These are phyloP conservation scores for Prunella vulgaris DNA, from an alignment of 257 asterid species.

Conservation along the genomic window DNA sequence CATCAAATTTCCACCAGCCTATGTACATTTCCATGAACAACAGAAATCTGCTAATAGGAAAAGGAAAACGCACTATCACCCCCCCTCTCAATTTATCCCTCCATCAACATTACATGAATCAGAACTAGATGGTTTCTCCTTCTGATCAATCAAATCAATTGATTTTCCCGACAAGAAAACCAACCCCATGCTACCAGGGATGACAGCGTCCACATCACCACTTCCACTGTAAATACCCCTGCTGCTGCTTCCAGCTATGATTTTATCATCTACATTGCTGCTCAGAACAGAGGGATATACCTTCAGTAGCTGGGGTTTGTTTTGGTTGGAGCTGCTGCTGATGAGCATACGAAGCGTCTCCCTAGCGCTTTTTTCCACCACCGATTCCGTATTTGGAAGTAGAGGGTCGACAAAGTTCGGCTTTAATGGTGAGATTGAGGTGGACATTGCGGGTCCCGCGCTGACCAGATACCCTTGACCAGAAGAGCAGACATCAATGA, in stretches of 20 bases:
- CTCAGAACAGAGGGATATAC: slow-evolving; percentile 50
- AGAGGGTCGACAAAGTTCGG: slow-evolving; percentile 52
- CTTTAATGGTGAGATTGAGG: slow-evolving; percentile 49
- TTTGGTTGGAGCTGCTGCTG: slow-evolving; percentile 58
- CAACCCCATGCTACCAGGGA: slow-evolving; percentile 29
- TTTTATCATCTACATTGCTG: slow-evolving; percentile 41
- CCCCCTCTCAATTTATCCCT: slow-evolving; percentile 9
- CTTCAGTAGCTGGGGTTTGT: slow-evolving; percentile 46
- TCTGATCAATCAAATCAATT: slow-evolving; percentile 30
- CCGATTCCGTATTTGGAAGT: slow-evolving; percentile 48
- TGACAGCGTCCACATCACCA: slow-evolving; percentile 36
- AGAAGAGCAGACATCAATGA: slow-evolving; percentile 82
- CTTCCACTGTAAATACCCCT: slow-evolving; percentile 67
- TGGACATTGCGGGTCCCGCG: slow-evolving; percentile 64
- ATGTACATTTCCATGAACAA: slow-evolving; percentile 34
- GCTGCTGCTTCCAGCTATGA: slow-evolving; percentile 49
- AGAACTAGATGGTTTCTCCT: slow-evolving; percentile 36
- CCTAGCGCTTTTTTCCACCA: slow-evolving; percentile 74
- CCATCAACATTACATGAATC: slow-evolving; percentile 28
- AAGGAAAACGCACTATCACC: neutral
- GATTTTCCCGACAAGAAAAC: slow-evolving; percentile 23
- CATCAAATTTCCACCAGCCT: slow-evolving; percentile 15
- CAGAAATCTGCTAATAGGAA: slow-evolving; percentile 19
- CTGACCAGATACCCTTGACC: slow-evolving; percentile 91
- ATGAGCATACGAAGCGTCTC: slow-evolving; percentile 92